phyloP scores from a whole-genome alignment of 495 filamentous ascomycete genomes.

The Evernia prunastri region DNA sequence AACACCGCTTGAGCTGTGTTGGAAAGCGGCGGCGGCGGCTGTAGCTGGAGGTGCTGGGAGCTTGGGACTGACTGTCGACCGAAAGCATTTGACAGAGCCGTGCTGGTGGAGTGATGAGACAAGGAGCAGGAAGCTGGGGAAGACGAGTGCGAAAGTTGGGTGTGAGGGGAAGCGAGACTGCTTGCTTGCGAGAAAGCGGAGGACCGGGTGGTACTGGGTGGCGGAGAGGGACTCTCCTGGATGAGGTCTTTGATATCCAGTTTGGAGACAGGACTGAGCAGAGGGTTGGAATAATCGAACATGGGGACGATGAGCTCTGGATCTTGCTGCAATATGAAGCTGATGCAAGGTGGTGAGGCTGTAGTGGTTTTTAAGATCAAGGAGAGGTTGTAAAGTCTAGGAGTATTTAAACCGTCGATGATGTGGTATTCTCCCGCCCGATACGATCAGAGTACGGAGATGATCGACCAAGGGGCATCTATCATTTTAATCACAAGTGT shows the following conservation, averaged over 20 bases:
- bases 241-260: constrained; percentile 25
- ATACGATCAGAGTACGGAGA: neutral
- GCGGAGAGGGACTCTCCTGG: constrained; percentile 18
- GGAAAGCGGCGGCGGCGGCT: constrained; percentile 7
- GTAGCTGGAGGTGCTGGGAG: constrained; percentile 4
- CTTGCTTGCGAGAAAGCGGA: constrained; percentile 19
- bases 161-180: constrained; percentile 1
- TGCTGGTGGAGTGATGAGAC: constrained; percentile 16
- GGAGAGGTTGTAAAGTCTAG: constrained; percentile 9
- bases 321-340: neutral
- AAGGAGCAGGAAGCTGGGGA: constrained; percentile 15
- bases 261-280: constrained; percentile 25
- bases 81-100: constrained; percentile 4
- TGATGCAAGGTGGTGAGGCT: constrained; percentile 3
- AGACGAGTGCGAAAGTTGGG: neutral
- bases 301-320: constrained; percentile 17
- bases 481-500: constrained; percentile 6
- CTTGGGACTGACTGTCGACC: constrained; percentile 2
- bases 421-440: neutral
- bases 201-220: constrained; percentile 4
- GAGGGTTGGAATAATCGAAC: constrained; percentile 16
- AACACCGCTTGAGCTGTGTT: constrained; percentile 13
- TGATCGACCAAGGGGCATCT: constrained; percentile 4
- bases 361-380: neutral
- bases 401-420: neutral